Conservation (phyloP, 2,329 filamentous ascomycete genomes). For the Hypoxylon sp. region DNA sequence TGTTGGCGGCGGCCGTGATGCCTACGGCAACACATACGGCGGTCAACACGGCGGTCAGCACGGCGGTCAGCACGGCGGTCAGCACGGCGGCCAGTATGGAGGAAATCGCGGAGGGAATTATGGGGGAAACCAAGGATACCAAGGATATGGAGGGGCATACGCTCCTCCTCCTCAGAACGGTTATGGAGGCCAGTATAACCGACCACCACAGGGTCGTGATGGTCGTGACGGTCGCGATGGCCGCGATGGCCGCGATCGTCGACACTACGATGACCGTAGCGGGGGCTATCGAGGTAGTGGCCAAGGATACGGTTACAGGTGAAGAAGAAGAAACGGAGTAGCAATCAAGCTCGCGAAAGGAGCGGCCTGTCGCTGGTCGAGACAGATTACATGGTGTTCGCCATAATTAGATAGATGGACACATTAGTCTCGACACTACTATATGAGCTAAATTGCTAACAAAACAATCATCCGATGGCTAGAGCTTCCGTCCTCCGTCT, state of each 20-base stretch:
- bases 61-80: conserved; percentile 30
- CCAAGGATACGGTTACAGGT: conserved; percentile 25
- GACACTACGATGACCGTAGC: conserved; percentile 25
- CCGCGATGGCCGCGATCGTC: conserved; percentile 46
- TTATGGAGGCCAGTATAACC: conserved; percentile 49
- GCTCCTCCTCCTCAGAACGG: conserved; percentile 45
- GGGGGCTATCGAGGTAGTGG: conserved; percentile 38
- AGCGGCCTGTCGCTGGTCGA: not conserved
- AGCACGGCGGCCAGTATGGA: conserved; percentile 43
- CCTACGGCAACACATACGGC: conserved; percentile 47
- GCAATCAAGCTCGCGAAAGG: conserved; percentile 7
- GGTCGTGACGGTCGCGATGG: conserved; percentile 44
- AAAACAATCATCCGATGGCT: not conserved
- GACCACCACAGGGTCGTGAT: conserved; percentile 44
- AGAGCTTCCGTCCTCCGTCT: not conserved
- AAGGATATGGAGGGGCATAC: conserved; percentile 46
- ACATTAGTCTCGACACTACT: not conserved
- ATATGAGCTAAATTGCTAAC: not conserved
- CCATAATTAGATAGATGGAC: not conserved
- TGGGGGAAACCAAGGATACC: conserved; percentile 48
- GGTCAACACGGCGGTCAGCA: conserved; percentile 34
- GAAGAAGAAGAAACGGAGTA: conserved; percentile 17
- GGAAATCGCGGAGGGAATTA: conserved; percentile 44
- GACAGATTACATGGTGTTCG: not conserved
- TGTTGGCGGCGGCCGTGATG: conserved; percentile 43